Percentiles rank a stretch among this genome's conserved stretches.
Conservation (phyloP, 495 filamentous ascomycete genomes). For the Xylaria palmicola region DNA sequence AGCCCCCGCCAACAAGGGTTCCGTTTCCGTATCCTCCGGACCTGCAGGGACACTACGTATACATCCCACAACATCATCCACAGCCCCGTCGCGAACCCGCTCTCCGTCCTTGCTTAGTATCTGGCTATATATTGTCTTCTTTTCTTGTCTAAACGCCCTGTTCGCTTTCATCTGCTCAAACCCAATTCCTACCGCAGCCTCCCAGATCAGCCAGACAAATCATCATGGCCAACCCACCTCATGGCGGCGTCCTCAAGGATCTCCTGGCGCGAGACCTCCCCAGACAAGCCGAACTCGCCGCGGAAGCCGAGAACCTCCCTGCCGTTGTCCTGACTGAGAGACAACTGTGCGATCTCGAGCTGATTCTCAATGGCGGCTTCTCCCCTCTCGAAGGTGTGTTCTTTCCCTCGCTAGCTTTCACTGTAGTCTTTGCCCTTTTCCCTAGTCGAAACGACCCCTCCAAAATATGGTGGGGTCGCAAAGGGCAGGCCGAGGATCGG, state of each 20-base stretch:
- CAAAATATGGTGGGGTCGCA: conserved; percentile 17
- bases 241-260: conserved; percentile 97
- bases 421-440: too few relatives aligned
- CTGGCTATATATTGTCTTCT: too few relatives aligned
- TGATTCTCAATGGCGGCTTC: conserved; percentile 96
- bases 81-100: not conserved
- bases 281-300: conserved; percentile 69
- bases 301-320: conserved; percentile 83
- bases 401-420: conserved; percentile 3
- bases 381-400: conserved; percentile 89
- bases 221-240: conserved; percentile 71
- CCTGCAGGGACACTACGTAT: not conserved
- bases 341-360: conserved; percentile 94
- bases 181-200: not conserved
- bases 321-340: conserved; percentile 85
- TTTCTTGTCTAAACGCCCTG: not conserved
- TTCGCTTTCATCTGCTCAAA: not conserved
- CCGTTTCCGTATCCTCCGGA: not conserved
- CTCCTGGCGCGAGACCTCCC: conserved; percentile 85
- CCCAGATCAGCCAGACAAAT: not conserved
- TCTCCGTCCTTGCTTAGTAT: too few relatives aligned
- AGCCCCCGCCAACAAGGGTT: not conserved
- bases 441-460: conserved; percentile 5
- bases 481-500: not conserved
- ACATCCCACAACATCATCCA: conserved; percentile 3